Conservation (phyloP, 805 yeast species). For the Nakazawaea wickerhamii region DNA sequence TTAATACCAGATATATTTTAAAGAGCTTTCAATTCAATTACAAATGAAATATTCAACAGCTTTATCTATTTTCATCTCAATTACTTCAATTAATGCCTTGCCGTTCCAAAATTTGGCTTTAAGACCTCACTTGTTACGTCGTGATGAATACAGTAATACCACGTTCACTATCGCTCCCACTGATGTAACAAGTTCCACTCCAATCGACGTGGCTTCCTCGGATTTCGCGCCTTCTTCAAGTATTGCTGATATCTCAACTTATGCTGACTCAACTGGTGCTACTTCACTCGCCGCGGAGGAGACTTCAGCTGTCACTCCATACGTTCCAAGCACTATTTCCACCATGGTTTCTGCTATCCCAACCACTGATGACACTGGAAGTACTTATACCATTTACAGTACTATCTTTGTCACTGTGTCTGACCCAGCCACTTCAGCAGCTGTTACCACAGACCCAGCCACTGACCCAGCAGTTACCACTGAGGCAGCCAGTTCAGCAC, state of each 20-base stretch:
- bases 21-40: background rate
- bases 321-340: slow-evolving; percentile 5
- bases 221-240: slow-evolving; percentile 15
- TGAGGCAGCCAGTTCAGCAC: slow-evolving; percentile 13
- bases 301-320: slow-evolving; percentile 3
- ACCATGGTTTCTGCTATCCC: slow-evolving; percentile 6
- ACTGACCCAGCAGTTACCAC: slow-evolving; percentile 16
- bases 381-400: slow-evolving; percentile 16
- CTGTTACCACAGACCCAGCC: slow-evolving; percentile 14
- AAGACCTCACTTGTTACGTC: slow-evolving; percentile 4
- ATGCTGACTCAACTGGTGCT: slow-evolving; percentile 8
- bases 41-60: background rate
- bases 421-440: slow-evolving; percentile 7
- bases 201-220: slow-evolving; percentile 18
- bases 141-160: slow-evolving; percentile 12
- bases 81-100: slow-evolving; percentile 2
- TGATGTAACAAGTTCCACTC: no score
- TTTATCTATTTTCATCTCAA: no score
- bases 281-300: background rate
- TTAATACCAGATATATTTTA: no score
- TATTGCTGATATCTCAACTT: slow-evolving; percentile 6
- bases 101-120: slow-evolving; percentile 11
- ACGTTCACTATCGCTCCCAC: slow-evolving; percentile 14
- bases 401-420: slow-evolving; percentile 16
- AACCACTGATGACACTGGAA: slow-evolving; percentile 14